Conservation (phyloP, 179 eudicot species). For the Spergularia azorica region DNA sequence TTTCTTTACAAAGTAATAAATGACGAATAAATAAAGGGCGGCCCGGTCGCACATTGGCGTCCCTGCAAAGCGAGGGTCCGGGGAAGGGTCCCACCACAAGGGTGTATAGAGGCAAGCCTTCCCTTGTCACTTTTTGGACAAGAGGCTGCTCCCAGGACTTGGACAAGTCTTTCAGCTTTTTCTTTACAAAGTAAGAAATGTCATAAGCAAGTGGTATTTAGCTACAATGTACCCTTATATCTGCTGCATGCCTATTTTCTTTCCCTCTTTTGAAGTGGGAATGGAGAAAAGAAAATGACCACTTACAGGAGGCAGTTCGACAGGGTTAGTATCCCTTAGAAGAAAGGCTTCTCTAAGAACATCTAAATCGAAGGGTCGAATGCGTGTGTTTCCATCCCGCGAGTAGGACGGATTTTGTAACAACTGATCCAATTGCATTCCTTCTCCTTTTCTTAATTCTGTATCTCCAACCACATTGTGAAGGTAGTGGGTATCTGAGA, state of each 20-base stretch:
- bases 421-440: conserved; percentile 93
- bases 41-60: too few species aligned
- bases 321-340: conserved; percentile 72
- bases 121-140: too few species aligned
- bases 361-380: conserved; percentile 81
- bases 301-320: conserved; percentile 83
- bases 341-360: conserved; percentile 79
- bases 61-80: too few species aligned
- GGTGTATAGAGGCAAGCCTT: too few species aligned
- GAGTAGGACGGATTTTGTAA: conserved; percentile 59
- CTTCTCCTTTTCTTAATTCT: conserved; percentile 92
- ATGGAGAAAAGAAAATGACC: conserved; percentile 7
- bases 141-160: too few species aligned
- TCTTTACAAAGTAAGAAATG: not conserved
- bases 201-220: not conserved
- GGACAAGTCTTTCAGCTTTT: not conserved
- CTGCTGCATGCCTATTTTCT: not conserved
- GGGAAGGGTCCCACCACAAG: too few species aligned
- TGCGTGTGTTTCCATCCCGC: conserved; percentile 58
- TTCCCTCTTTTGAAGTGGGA: not conserved
- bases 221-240: not conserved
- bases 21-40: not conserved
- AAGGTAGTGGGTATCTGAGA: conserved; percentile 92
- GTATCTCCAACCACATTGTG: conserved; percentile 95
- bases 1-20: not conserved